Evolutionary conservation across 2,329 filamentous ascomycete species (phyloP).

Genomic region (Periconia macrospinosa): DNA sequence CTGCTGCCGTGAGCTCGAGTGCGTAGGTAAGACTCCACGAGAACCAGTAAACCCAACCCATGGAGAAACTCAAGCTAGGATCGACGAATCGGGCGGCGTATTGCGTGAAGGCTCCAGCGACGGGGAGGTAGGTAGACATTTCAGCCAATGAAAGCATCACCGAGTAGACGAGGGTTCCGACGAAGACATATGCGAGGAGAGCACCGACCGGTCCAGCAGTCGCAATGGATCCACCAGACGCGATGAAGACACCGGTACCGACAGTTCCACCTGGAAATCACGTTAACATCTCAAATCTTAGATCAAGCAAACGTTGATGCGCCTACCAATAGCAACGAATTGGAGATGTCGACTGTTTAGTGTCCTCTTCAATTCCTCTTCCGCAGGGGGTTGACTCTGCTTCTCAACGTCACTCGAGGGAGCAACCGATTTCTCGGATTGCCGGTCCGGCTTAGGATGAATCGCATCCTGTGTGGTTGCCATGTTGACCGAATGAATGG

Average conservation of each 20-base stretch:
- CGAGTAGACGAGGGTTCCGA: conserved; percentile 73
- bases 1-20: conserved; percentile 71
- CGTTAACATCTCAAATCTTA: conserved; percentile 6
- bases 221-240: conserved; percentile 51
- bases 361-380: conserved; percentile 40
- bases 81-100: conserved; percentile 77
- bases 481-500: conserved; percentile 18
- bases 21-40: conserved; percentile 74
- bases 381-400: conserved; percentile 25
- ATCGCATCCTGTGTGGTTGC: conserved; percentile 24
- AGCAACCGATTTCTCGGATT: conserved; percentile 34
- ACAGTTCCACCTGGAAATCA: conserved; percentile 43
- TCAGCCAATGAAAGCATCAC: conserved; percentile 69
- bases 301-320: not conserved
- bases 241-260: conserved; percentile 59
- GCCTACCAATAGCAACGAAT: conserved; percentile 43
- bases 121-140: conserved; percentile 77
- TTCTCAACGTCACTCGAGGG: conserved; percentile 41
- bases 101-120: conserved; percentile 74
- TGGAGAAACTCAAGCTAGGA: conserved; percentile 71
- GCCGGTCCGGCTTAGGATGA: conserved; percentile 29
- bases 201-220: conserved; percentile 53
- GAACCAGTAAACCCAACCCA: conserved; percentile 86
- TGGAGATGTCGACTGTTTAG: conserved; percentile 42
- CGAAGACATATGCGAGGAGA: conserved; percentile 50